These are phyloP conservation scores for Aureobasidium zeae DNA, from an alignment of 2,329 filamentous ascomycete species.

Conservation along the genomic window DNA sequence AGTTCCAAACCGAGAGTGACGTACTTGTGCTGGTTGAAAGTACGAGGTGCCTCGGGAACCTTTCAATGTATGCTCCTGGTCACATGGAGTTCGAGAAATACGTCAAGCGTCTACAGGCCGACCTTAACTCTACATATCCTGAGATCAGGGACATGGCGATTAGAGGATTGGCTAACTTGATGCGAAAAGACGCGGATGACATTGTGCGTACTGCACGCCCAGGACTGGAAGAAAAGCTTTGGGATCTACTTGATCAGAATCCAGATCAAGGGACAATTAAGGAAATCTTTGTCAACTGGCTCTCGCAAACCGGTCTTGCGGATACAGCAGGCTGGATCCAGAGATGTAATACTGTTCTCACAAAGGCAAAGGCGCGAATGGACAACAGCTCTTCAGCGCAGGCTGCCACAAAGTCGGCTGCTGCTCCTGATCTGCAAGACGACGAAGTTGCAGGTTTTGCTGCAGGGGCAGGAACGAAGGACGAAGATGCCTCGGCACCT, in stretches of 20 bases:
- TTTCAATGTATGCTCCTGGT: conserved; percentile 83
- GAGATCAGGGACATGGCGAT: conserved; percentile 71
- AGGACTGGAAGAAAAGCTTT: conserved; percentile 82
- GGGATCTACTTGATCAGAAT: conserved; percentile 73
- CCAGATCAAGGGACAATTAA: conserved; percentile 71
- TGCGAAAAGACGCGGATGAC: conserved; percentile 82
- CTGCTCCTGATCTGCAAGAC: conserved; percentile 70
- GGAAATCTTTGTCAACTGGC: conserved; percentile 85
- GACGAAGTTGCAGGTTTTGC: conserved; percentile 96
- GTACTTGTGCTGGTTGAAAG: conserved; percentile 67
- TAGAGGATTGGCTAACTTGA: conserved; percentile 83
- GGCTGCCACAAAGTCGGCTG: conserved; percentile 36
- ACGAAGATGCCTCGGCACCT: conserved; percentile 33
- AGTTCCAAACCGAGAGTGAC: conserved; percentile 65
- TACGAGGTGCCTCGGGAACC: conserved; percentile 75
- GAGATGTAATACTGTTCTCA: conserved; percentile 78
- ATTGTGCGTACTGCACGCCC: conserved; percentile 67
- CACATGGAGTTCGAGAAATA: conserved; percentile 79
- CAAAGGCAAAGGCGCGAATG: conserved; percentile 67
- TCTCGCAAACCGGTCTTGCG: conserved; percentile 74
- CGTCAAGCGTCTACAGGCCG: conserved; percentile 69
- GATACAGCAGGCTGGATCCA: conserved; percentile 82
- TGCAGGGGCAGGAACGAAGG: conserved; percentile 52
- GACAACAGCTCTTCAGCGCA: conserved; percentile 34
- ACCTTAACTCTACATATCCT: conserved; percentile 59